A percentile compares a stretch with the other conserved stretches of the same genome.
phyloP scores from a whole-genome alignment of 805 yeast species.

The Metschnikowia cerradonensis region DNA sequence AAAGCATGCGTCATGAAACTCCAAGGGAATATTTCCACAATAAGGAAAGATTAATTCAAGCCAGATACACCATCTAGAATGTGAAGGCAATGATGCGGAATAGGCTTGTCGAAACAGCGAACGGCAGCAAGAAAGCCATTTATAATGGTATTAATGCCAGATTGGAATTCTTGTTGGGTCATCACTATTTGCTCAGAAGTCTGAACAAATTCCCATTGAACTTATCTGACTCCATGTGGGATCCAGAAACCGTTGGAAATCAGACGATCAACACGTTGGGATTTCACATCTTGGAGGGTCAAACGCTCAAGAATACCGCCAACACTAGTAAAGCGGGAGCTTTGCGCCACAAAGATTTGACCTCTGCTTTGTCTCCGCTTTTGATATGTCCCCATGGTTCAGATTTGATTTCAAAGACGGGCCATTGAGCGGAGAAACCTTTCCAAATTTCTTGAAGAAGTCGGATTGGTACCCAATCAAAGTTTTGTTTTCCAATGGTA shows the following conservation, averaged over 20 bases:
- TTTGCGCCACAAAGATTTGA: constrained; percentile 6
- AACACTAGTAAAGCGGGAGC: not conserved
- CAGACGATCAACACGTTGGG: not conserved
- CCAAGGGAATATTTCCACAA: not conserved
- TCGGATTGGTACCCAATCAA: constrained; percentile 5
- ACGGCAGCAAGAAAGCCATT: not conserved
- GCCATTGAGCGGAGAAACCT: not conserved
- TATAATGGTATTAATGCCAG: constrained; percentile 4
- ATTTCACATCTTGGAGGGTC: constrained; percentile 3
- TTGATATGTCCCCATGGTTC: constrained; percentile 8
- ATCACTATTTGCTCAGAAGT: not conserved
- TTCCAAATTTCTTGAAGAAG: constrained; percentile 6
- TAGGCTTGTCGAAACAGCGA: not conserved
- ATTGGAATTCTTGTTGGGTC: constrained; percentile 6
- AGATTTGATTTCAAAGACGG: constrained; percentile 8
- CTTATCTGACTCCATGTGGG: constrained; percentile 1
- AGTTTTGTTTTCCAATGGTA: not conserved
- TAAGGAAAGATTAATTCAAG: not conserved
- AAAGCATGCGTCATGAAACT: not conserved
- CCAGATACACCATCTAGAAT: not conserved
- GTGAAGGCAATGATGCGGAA: not conserved
- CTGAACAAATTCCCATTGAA: not conserved
- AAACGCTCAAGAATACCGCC: not conserved
- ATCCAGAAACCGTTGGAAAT: not conserved
- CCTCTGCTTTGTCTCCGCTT: constrained; percentile 4